These are phyloP conservation scores for Antitrichia curtipendula DNA, from an alignment of 225 moss, liverwort and hornwort species.

Conservation along the genomic window DNA sequence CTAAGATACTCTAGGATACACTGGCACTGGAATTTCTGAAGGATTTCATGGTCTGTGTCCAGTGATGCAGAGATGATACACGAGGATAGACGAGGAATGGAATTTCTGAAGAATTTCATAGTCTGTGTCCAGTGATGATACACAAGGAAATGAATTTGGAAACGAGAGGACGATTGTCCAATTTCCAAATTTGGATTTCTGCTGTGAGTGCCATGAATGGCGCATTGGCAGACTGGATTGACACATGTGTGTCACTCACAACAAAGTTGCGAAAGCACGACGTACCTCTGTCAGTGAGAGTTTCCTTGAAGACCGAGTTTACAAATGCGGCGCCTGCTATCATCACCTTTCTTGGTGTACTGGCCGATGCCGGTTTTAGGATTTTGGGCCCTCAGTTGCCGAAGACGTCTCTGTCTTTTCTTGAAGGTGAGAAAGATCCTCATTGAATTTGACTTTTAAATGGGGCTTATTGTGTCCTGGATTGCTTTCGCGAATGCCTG, in stretches of 20 bases:
- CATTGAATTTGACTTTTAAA: background rate
- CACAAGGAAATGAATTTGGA: background rate
- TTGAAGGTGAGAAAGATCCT: background rate
- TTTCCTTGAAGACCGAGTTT: background rate
- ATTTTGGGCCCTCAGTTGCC: slow-evolving; percentile 4
- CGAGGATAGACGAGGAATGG: too few relatives aligned
- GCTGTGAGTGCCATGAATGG: background rate
- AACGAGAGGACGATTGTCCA: background rate
- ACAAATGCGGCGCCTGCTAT: background rate
- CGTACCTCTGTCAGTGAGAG: background rate
- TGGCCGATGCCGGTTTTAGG: slow-evolving; percentile 7
- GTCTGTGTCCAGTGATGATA: background rate
- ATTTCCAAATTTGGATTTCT: background rate
- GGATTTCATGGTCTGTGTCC: too few relatives aligned
- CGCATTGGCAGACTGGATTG: background rate
- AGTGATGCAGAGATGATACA: too few relatives aligned
- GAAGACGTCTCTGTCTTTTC: slow-evolving; percentile 26
- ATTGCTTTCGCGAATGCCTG: background rate
- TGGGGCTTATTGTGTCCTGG: background rate
- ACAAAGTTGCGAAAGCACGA: background rate
- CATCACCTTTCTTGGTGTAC: background rate
- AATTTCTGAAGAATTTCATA: background rate
- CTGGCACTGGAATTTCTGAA: background rate
- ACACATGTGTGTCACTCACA: background rate
- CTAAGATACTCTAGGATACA: too few relatives aligned